Base-by-base conservation (phyloP, 495 filamentous ascomycete genomes). In the Penicillium egyptiacum region DNA sequence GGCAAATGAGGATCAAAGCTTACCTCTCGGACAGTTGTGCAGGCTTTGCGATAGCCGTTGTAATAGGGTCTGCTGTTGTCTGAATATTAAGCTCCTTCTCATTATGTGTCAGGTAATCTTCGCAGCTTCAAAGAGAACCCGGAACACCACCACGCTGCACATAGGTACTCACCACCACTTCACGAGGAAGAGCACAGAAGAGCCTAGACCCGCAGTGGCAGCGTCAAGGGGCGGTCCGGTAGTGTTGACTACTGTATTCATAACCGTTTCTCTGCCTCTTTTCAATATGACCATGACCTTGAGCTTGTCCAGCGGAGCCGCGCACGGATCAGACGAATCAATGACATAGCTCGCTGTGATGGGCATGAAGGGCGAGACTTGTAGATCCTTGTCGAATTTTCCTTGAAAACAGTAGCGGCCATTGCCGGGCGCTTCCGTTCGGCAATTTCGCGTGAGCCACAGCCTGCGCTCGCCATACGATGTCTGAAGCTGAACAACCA, bases 401-500 rank as follows among this genome's bases (percentile, higher is more conserved):
- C 37, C 50, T 53, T 37, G 35, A 23, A 53, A 53, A 19, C 3
- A 43, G 19, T 53, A 53, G 26, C 39, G 50, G 40, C 50, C 33
- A 26, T 35, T 53, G 8, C 33, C 14, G 40, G 35, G 11, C n/a
- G 14, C 22, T 6, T 26, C 23, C 11, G 50, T 19, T 12, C 37
- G 35, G 17, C 23, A 37, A 41, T 53, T 53, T 33, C 50, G 50
- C 14, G 50, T 53, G 19, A 53, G 37, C 50, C 50, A 53, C 40
- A 53, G 22, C 33, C 50, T 53, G 6, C 50, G 50, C 33, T 53
- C 50, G 11, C 50, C 50, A 53, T 53, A 53, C 10, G 50, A 53
- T 16, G 50, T 53, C 40, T 53, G 50, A 16, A 53, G 50, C 42
- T 53, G 50, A n/a, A 53, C 50, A 37, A 53, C 43, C 50, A 53